Base-by-base conservation (phyloP, 1,139 yeast genomes). In the Candida freyschussii region DNA sequence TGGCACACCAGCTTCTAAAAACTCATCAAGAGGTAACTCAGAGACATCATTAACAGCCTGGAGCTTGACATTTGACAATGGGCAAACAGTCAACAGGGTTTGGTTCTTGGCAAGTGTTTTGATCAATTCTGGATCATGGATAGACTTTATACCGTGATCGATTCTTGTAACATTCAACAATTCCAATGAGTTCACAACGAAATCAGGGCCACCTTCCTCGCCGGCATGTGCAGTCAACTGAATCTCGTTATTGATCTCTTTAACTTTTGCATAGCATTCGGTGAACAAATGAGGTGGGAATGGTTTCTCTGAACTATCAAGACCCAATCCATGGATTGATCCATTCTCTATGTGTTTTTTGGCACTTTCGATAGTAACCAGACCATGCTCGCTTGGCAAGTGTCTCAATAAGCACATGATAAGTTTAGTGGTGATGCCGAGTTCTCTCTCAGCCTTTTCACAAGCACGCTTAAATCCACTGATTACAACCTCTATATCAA, bases 151-250 rank as follows among this genome's bases (percentile, higher is more conserved):
- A 32, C 94, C 94, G 52, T 83, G 94, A 52, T 83, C 94, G 37
- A 83, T 78, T 59, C 94, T 70, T 21, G 75, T 67, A 12, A 74
- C 84, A 2, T 72, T 65, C 44, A 83, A 66, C 27, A 64, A 44
- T 47, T 79, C 76, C 41, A 83, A 59, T 1, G 91, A 63, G 32
- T 66, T 65, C 10, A 60, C 44, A 23, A 83, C 82, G 45, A 65
- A 81, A 12, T 72, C 67, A 27, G 83, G 75, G 43, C 79, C 84
- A 32, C 91, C 93, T 61, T 83, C 93, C 59, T 83, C 94, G 46
- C 94, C 94, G 4, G 91, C 93, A 55, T 83, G 94, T 3, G 93
- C 91, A 22, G 94, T 83, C 34, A 79, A 64, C 26, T 75, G 70
- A 36, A 77, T 67, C 30, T 66, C 53, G 19, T 78, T 74, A 47